Evolutionary conservation across 805 yeast species (phyloP), one percentile per base, ranked within the genome.

Genomic region (Metschnikowia drakensbergensis): DNA sequence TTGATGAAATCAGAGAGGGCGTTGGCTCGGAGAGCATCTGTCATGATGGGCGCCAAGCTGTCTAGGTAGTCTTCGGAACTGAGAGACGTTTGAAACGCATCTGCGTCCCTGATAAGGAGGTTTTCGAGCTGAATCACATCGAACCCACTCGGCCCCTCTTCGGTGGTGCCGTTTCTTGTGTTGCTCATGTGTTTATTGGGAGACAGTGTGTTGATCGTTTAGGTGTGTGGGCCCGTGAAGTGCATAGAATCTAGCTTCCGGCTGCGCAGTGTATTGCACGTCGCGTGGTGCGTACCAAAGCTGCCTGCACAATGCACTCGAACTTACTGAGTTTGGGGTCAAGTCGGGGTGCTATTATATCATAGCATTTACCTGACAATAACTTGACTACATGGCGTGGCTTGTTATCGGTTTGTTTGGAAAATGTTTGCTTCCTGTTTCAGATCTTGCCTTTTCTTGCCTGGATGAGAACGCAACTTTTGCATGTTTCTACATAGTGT

Each of bases 21-120:
- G 52, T 80, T 72, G 13, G 74, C 67, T 45, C 71, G 71, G 37
- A 89, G 66, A 22, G 90, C 84, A 7, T 81, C 76, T 57, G 80
- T 81, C 54, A 88, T 76, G 13, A 86, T 76, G 1, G 95, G 95
- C 2, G 88, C 86, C 50, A 89, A 74, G 63, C 86, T 88, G 54
- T 88, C 96, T 35, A 88, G 64, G 63, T 84, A 87, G 57, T 86
- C 91, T 48, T 82, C 86, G 3, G 86, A 79, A 41, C 73, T 67
- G 30, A 78, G 60, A 1, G 82, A 76, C 13, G 76, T 69, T 47
- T 71, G 74, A 52, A 69, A 72, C 33, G 73, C 68, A 55, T 71
- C 74, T 22, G 68, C 74, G 52, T 68, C 72, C 30, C 75, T 60
- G 17, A 71, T 55, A 23, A 72, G 61, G n/a, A 71, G 57, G 51